These are phyloP conservation scores for Trypanosoma boissoni DNA, from an alignment of 208 protist genomes.

Conservation along the genomic window DNA sequence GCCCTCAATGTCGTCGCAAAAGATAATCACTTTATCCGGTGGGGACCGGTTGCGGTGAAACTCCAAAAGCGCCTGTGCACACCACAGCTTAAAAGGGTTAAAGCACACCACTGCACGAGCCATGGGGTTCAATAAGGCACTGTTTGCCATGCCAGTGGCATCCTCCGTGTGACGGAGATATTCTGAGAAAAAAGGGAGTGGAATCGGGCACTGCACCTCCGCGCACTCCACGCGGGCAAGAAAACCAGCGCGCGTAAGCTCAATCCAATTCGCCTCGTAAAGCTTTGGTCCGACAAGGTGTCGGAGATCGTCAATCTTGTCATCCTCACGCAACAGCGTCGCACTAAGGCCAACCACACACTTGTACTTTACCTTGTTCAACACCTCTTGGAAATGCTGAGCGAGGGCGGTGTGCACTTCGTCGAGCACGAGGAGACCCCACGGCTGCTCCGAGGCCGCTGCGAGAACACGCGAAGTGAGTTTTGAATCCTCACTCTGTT, in stretches of 20 bases:
- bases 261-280: slow-evolving; percentile 99
- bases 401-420: slow-evolving; percentile 98
- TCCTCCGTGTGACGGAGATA: slow-evolving; percentile 34
- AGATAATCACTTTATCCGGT: slow-evolving; percentile 92
- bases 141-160: slow-evolving; percentile 8
- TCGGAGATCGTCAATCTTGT: slow-evolving; percentile 96
- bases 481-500: slow-evolving; percentile 53
- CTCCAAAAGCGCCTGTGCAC: slow-evolving; percentile 91
- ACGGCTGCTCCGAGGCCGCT: slow-evolving; percentile 63
- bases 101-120: slow-evolving; percentile 59
- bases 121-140: not conserved
- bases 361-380: slow-evolving; percentile 92
- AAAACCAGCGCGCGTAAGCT: slow-evolving; percentile 94
- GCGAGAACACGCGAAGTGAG: slow-evolving; percentile 49
- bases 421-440: slow-evolving; percentile 99
- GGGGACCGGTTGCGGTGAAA: slow-evolving; percentile 94
- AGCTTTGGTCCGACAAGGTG: slow-evolving; percentile 99
- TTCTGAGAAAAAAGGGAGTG: slow-evolving; percentile 50
- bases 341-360: slow-evolving; percentile 99
- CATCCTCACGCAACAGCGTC: slow-evolving; percentile 97
- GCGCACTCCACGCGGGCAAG: slow-evolving; percentile 98
- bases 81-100: slow-evolving; percentile 92
- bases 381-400: slow-evolving; percentile 94
- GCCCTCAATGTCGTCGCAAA: slow-evolving; percentile 86
- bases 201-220: slow-evolving; percentile 98